Evolutionary conservation across 2,329 filamentous ascomycete species (phyloP).

Genomic region (Alternaria novae-zelandiae): DNA sequence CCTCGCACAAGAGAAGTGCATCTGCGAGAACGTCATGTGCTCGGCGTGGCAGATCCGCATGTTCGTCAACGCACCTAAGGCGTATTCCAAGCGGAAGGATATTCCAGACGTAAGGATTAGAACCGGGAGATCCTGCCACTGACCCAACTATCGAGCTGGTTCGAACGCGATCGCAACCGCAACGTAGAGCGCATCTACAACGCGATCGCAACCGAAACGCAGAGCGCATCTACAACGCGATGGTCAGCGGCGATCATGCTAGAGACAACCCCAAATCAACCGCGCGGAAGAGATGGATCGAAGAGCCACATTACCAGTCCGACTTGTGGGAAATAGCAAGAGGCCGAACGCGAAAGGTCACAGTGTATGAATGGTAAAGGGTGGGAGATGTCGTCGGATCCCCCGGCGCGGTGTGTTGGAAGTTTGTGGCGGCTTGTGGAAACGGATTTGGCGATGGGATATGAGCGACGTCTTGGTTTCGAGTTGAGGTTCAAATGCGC

Average conservation of each 20-base stretch:
- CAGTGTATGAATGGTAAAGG: not conserved
- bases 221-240: slow-evolving; percentile 44
- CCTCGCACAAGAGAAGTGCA: slow-evolving; percentile 44
- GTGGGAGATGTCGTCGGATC: not conserved
- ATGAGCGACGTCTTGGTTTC: not conserved
- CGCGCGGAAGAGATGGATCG: slow-evolving; percentile 45
- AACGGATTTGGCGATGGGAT: not conserved
- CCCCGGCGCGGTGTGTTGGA: not conserved
- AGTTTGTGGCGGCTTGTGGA: not conserved
- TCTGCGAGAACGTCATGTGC: slow-evolving; percentile 47
- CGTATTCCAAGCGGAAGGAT: slow-evolving; percentile 30
- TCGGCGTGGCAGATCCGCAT: slow-evolving; percentile 45
- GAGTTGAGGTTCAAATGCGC: not conserved
- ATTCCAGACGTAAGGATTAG: slow-evolving; percentile 30
- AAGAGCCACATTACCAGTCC: slow-evolving; percentile 35
- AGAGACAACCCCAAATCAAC: slow-evolving; percentile 40
- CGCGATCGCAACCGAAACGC: slow-evolving; percentile 24
- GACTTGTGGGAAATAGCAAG: slow-evolving; percentile 44
- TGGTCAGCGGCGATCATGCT: slow-evolving; percentile 37
- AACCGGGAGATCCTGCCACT: slow-evolving; percentile 36
- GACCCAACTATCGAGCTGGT: slow-evolving; percentile 30
- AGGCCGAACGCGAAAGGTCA: slow-evolving; percentile 30
- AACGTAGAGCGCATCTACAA: not conserved
- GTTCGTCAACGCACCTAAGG: slow-evolving; percentile 46
- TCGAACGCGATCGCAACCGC: slow-evolving; percentile 10